Evolutionary conservation across 2,329 filamentous ascomycete species (phyloP).

Genomic region (Pleurostoma richardsiae): DNA sequence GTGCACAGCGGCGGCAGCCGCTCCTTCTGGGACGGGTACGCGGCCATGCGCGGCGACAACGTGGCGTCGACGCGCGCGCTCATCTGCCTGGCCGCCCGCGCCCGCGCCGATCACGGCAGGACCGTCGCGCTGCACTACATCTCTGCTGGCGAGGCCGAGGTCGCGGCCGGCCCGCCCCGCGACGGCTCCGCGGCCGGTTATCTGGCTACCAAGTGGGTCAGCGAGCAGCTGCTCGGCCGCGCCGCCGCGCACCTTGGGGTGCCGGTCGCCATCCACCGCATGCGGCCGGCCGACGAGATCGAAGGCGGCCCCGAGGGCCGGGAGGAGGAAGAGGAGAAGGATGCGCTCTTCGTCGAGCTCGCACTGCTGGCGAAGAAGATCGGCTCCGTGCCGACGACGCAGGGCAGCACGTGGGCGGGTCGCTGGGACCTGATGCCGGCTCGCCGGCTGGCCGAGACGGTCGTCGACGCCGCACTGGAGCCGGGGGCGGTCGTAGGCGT

Average conservation of each 20-base stretch:
- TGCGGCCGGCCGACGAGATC: background rate
- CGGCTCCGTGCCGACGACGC: background rate
- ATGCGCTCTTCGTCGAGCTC: constrained; percentile 2
- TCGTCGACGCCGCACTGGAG: too few species aligned
- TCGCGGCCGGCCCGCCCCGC: too few species aligned
- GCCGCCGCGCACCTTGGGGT: background rate
- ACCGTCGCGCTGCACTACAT: constrained; percentile 23
- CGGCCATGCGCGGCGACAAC: constrained; percentile 25
- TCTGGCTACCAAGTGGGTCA: constrained; percentile 23
- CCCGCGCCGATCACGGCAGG: background rate
- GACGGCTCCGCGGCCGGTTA: constrained; percentile 16
- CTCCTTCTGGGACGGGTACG: constrained; percentile 30
- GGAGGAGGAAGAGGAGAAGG: background rate
- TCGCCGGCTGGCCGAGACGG: too few species aligned
- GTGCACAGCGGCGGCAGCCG: constrained; percentile 47
- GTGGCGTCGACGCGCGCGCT: constrained; percentile 27
- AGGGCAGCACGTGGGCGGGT: background rate
- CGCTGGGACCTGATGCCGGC: constrained; percentile 1
- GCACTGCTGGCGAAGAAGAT: constrained; percentile 2
- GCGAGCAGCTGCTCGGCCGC: constrained; percentile 22
- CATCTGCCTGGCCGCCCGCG: constrained; percentile 16
- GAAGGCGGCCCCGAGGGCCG: background rate
- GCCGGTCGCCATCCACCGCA: constrained; percentile 2
- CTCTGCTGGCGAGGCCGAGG: constrained; percentile 6
- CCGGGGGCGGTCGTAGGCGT: too few species aligned